Conservation (phyloP, 2,329 filamentous ascomycete genomes). For the Xylaria sp. region DNA sequence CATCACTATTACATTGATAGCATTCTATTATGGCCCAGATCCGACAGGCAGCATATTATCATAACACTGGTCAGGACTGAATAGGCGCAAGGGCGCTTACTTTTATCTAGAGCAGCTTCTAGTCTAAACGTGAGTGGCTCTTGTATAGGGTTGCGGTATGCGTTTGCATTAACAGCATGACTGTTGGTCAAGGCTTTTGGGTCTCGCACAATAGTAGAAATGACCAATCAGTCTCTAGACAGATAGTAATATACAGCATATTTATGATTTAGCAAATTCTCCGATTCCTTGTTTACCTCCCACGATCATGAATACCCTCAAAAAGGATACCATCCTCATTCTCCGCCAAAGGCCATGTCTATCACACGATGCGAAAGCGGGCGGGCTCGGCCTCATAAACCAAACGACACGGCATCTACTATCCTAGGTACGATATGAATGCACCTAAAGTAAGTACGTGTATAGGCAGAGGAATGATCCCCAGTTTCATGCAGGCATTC, state of each 20-base stretch:
- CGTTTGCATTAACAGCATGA: constrained; percentile 24
- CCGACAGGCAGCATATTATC: constrained; percentile 4
- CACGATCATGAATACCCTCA: background rate
- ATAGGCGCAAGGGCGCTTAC: constrained; percentile 8
- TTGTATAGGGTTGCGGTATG: constrained; percentile 20
- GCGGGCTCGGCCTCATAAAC: background rate
- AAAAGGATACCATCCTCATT: background rate
- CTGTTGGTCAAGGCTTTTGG: constrained; percentile 15
- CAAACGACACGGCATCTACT: background rate
- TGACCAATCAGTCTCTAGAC: constrained; percentile 26
- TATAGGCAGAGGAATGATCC: background rate
- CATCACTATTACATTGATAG: constrained; percentile 15
- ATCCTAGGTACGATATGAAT: background rate
- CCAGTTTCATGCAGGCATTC: background rate
- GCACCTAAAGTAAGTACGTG: background rate
- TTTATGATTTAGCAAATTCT: constrained; percentile 25
- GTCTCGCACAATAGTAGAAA: constrained; percentile 13
- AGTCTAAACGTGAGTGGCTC: background rate
- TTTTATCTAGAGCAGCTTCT: constrained; percentile 4
- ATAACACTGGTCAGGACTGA: background rate
- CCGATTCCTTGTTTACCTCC: background rate
- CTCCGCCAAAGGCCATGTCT: background rate
- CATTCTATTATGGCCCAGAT: background rate
- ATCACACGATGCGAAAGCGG: background rate
- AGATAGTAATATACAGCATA: constrained; percentile 32